phyloP scores from a whole-genome alignment of 2,329 filamentous ascomycete genomes.

The Coniochaeta sp. region DNA sequence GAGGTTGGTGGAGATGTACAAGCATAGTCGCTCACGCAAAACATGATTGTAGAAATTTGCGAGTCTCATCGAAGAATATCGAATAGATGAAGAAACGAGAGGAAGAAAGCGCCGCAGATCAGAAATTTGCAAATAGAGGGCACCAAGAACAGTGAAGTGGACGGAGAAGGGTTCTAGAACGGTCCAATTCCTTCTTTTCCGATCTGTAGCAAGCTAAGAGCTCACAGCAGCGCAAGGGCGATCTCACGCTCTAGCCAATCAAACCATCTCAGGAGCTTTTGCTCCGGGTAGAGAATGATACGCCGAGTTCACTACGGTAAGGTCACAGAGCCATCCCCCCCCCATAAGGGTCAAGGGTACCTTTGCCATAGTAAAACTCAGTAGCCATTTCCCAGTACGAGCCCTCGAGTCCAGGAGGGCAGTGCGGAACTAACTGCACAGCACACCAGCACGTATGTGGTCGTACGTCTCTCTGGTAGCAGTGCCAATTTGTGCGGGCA shows the following conservation, averaged over 20 bases:
- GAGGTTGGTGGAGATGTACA: neutral
- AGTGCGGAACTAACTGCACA: neutral
- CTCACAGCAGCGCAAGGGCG: neutral
- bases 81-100: neutral
- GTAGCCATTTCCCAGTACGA: neutral
- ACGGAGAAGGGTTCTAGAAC: neutral
- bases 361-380: no score
- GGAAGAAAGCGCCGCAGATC: neutral
- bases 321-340: neutral
- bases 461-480: neutral
- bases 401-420: neutral
- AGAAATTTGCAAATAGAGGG: neutral
- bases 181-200: neutral
- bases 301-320: neutral
- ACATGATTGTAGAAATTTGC: neutral
- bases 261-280: neutral
- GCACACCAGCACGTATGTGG: neutral
- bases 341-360: neutral
- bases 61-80: neutral
- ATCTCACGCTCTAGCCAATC: neutral
- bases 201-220: neutral
- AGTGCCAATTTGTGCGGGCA: neutral
- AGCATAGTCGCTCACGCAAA: no score
- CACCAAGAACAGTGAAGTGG: neutral
- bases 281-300: neutral